Conservation (phyloP, 106 monocot species). For the Dioscorea zingiberensis region DNA sequence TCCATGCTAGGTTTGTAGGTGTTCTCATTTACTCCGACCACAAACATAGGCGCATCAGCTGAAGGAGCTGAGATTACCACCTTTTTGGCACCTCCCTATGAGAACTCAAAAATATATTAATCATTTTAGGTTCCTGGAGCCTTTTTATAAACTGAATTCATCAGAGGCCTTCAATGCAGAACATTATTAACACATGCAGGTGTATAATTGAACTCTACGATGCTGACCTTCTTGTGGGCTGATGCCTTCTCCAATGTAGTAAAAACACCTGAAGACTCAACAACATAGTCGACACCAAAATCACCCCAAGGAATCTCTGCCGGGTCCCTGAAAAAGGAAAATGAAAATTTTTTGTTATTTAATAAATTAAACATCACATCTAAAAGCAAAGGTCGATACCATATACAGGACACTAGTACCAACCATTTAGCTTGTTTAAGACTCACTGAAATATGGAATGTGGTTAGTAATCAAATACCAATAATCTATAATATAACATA, state of each 20-base stretch:
- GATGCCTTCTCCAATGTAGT: constrained; percentile 92
- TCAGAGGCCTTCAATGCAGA: too few species aligned
- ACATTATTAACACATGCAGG: too few species aligned
- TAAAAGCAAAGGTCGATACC: too few species aligned
- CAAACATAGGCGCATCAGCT: constrained; percentile 98
- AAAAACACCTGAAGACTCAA: constrained; percentile 95
- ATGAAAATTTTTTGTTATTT: neutral
- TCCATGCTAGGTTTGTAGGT: constrained; percentile 61
- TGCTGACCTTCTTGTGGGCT: constrained; percentile 75
- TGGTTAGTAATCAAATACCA: too few species aligned
- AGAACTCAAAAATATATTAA: neutral
- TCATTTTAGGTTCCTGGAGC: neutral
- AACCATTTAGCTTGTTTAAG: too few species aligned
- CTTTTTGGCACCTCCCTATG: constrained; percentile 91
- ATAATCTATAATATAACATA: too few species aligned
- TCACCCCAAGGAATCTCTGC: constrained; percentile 95
- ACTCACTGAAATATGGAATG: too few species aligned
- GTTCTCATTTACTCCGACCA: constrained; percentile 82
- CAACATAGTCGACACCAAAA: constrained; percentile 74
- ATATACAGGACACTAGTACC: too few species aligned
- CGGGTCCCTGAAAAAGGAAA: constrained; percentile 47
- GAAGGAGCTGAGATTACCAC: constrained; percentile 93
- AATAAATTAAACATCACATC: neutral
- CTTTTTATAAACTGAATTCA: too few species aligned
- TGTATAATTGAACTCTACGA: too few species aligned